Conservation (phyloP, 2,329 filamentous ascomycete genomes). For the Xylariaceae sp. region DNA sequence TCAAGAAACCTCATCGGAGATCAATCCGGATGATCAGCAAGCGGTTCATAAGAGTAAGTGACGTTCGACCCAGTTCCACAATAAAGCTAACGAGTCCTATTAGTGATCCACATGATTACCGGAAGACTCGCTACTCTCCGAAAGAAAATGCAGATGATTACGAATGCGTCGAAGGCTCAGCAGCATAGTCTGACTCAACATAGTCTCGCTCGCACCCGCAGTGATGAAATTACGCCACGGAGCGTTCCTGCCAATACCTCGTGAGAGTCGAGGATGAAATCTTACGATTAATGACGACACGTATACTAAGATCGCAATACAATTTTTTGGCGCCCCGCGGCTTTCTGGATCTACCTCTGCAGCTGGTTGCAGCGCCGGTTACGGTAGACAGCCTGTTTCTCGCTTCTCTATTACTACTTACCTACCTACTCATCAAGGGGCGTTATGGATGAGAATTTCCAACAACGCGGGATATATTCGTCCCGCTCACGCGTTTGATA, state of each 20-base stretch:
- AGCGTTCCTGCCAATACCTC: constrained; percentile 49
- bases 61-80: background rate
- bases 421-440: constrained; percentile 26
- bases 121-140: constrained; percentile 52
- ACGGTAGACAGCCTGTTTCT: constrained; percentile 9
- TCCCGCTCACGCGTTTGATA: constrained; percentile 20
- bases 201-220: constrained; percentile 44
- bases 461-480: constrained; percentile 17
- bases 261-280: constrained; percentile 23
- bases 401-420: constrained; percentile 1
- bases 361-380: constrained; percentile 13
- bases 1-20: constrained; percentile 46
- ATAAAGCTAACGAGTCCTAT: constrained; percentile 30
- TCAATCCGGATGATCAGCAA: constrained; percentile 66
- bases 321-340: constrained; percentile 31
- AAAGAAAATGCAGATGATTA: constrained; percentile 60
- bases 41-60: constrained; percentile 69
- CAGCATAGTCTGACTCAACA: constrained; percentile 41
- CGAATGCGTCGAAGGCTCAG: constrained; percentile 51
- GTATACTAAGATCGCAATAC: constrained; percentile 34
- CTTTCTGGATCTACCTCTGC: constrained; percentile 23
- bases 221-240: constrained; percentile 53
- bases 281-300: constrained; percentile 35
- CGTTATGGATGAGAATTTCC: constrained; percentile 22
- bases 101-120: constrained; percentile 61